Conservation (phyloP, 129 eudicot genomes). For the Helianthus annuus region HanXRQr2.0-SUNRISE NC_035434.2:21360881-21361380, state of each 20-base stretch:
- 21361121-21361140: too few species aligned
- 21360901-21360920: not conserved
- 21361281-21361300: not conserved
- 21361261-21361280: not conserved
- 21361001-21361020: not conserved
- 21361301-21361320: not conserved
- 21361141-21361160: not conserved
- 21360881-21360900: too few species aligned
- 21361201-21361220: not conserved
- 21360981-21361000: not conserved
- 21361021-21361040: not conserved
- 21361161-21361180: not conserved
- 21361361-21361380: conserved; percentile 37
- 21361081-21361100: too few species aligned
- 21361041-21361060: too few species aligned
- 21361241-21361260: not conserved
- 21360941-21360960: not conserved
- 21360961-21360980: not conserved
- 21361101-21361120: too few species aligned
- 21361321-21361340: conserved; percentile 12
- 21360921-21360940: not conserved
- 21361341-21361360: conserved; percentile 19
- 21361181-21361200: not conserved
- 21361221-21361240: not conserved
- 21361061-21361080: too few species aligned